phyloP scores from a whole-genome alignment of 495 filamentous ascomycete species.

The Penicillium daleae region DNA sequence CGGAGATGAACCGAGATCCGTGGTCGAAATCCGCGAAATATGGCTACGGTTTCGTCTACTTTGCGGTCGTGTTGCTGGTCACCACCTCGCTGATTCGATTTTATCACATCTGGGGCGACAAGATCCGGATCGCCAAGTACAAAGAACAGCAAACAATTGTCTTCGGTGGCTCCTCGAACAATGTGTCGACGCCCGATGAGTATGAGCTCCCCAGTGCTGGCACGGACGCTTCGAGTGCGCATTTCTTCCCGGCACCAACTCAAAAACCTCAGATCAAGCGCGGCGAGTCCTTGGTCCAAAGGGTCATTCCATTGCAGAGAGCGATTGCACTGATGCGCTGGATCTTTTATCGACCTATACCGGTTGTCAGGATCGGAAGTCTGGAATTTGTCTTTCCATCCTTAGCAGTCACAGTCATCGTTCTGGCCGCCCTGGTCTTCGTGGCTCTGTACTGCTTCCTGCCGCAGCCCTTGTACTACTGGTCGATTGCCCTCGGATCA shows the following conservation, averaged over 20 bases:
- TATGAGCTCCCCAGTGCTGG: slow-evolving; percentile 69
- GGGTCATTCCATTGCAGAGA: slow-evolving; percentile 72
- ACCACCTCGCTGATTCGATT: slow-evolving; percentile 66
- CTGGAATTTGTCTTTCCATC: slow-evolving; percentile 75
- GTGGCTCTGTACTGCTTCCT: slow-evolving; percentile 80
- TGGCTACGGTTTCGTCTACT: slow-evolving; percentile 85
- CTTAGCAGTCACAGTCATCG: slow-evolving; percentile 66
- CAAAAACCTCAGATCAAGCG: slow-evolving; percentile 49
- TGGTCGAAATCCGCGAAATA: slow-evolving; percentile 85
- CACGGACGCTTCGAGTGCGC: slow-evolving; percentile 66
- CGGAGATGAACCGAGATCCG: slow-evolving; percentile 76
- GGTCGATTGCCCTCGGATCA: slow-evolving; percentile 80
- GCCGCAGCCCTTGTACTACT: slow-evolving; percentile 82
- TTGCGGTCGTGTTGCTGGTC: slow-evolving; percentile 70
- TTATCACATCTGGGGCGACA: slow-evolving; percentile 87
- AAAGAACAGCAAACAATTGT: slow-evolving; percentile 68
- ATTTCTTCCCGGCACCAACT: slow-evolving; percentile 72
- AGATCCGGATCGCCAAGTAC: slow-evolving; percentile 80
- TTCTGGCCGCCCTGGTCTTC: slow-evolving; percentile 67
- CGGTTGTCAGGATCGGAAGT: slow-evolving; percentile 63
- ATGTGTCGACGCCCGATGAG: slow-evolving; percentile 62
- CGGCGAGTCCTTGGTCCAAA: slow-evolving; percentile 70
- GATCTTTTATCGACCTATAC: slow-evolving; percentile 84
- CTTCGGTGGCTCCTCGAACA: slow-evolving; percentile 36
- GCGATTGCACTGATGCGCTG: slow-evolving; percentile 76